Evolutionary conservation across 2,329 filamentous ascomycete genomes (phyloP).

Genomic region (Alternaria triticina): DNA sequence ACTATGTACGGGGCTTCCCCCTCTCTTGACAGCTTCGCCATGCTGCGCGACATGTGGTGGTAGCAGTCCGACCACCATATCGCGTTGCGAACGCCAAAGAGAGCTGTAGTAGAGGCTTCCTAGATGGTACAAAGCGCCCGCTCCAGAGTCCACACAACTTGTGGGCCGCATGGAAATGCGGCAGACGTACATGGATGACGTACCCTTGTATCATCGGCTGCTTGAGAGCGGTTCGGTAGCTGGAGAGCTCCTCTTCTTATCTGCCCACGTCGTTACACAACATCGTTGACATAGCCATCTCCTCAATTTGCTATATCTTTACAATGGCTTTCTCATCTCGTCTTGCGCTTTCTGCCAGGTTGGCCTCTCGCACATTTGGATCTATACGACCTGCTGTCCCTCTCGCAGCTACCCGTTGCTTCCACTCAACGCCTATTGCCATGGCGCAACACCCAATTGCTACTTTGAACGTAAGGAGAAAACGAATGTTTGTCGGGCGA

Average conservation of each 20-base stretch:
- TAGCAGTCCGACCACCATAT: neutral
- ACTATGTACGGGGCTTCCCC: neutral
- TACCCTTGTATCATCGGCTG: constrained; percentile 17
- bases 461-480: constrained; percentile 43
- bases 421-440: constrained; percentile 32
- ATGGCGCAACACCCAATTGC: constrained; percentile 49
- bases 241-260: constrained; percentile 24
- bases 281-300: constrained; percentile 5
- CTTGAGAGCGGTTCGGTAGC: constrained; percentile 21
- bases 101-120: neutral
- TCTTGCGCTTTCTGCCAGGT: constrained; percentile 38
- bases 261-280: constrained; percentile 18
- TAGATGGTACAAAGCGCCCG: neutral
- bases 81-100: neutral
- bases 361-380: constrained; percentile 40
- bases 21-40: neutral
- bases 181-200: constrained; percentile 13
- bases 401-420: constrained; percentile 32
- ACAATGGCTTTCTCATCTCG: constrained; percentile 36
- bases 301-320: constrained; percentile 17
- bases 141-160: neutral
- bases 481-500: neutral
- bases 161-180: constrained; percentile 4
- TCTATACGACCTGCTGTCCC: constrained; percentile 30
- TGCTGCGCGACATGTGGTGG: neutral